Evolutionary conservation across 257 asterid species (phyloP).

Genomic region (Nemophila menziesii): DNA sequence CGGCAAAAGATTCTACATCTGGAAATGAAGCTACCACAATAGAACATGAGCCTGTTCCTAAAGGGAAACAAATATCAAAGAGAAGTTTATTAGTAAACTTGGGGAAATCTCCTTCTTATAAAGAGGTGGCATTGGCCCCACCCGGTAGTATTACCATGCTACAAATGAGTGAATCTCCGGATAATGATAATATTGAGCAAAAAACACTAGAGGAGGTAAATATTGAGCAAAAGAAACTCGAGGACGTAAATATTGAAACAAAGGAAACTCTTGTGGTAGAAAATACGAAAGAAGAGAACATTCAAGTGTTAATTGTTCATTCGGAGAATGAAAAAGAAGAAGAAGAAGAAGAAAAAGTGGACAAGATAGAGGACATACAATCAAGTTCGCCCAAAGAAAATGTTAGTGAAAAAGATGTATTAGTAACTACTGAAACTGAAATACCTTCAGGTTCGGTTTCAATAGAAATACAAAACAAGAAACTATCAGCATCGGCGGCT

Average conservation of each 20-base stretch:
- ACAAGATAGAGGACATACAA: background rate
- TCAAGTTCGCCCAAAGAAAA: constrained; percentile 21
- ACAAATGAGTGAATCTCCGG: constrained; percentile 39
- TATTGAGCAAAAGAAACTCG: constrained; percentile 13
- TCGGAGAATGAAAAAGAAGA: constrained; percentile 20
- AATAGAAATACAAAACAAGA: constrained; percentile 52
- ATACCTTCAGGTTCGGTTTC: constrained; percentile 24
- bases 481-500: constrained; percentile 91
- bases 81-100: constrained; percentile 63
- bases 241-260: background rate
- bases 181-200: constrained; percentile 23
- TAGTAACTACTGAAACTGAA: constrained; percentile 17
- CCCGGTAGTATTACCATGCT: constrained; percentile 77
- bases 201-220: constrained; percentile 13
- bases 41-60: constrained; percentile 34
- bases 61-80: constrained; percentile 32
- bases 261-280: constrained; percentile 13
- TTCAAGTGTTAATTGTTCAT: constrained; percentile 14
- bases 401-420: constrained; percentile 24
- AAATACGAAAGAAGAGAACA: constrained; percentile 20
- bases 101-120: constrained; percentile 89
- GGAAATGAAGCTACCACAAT: constrained; percentile 29
- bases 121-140: constrained; percentile 95
- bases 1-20: constrained; percentile 33
- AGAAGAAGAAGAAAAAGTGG: constrained; percentile 23